Conservation (phyloP, 108 stramenopile genomes). For the Nitzschia inconspicua region DNA sequence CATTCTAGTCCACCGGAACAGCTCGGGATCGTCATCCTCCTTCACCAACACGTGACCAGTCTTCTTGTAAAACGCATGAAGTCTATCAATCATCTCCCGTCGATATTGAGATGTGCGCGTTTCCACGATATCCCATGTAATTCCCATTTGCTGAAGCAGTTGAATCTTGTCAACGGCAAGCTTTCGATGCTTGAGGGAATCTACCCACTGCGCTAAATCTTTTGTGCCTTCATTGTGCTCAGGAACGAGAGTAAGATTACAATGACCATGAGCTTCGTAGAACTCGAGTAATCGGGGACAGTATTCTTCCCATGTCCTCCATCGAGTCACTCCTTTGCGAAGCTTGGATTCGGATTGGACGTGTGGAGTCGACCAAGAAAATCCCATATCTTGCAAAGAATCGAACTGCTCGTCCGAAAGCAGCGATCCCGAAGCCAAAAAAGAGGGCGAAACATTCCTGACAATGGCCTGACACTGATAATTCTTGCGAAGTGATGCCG, state of each 20-base stretch:
- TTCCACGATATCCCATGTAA: conserved; percentile 14
- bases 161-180: conserved; percentile 28
- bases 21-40: conserved; percentile 4
- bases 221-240: not conserved
- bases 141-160: conserved; percentile 19
- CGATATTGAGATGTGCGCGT: conserved; percentile 9
- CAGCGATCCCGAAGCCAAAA: too few relatives aligned
- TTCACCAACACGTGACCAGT: not conserved
- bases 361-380: too few relatives aligned
- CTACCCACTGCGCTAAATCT: not conserved
- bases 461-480: conserved; percentile 19
- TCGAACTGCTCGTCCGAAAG: too few relatives aligned
- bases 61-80: not conserved
- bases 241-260: not conserved
- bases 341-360: too few relatives aligned
- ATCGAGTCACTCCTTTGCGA: too few relatives aligned
- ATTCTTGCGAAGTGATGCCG: conserved; percentile 26
- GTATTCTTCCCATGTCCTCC: conserved; percentile 15
- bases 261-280: not conserved
- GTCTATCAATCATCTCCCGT: not conserved
- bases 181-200: not conserved
- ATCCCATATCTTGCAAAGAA: too few relatives aligned
- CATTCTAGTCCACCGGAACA: not conserved
- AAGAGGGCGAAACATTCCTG: too few relatives aligned
- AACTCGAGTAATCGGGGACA: conserved; percentile 1